A percentile compares a stretch with the other conserved stretches of the same genome.
phyloP scores from a whole-genome alignment of 768 basidiomycete species.

The Saitozyma sp. region DNA sequence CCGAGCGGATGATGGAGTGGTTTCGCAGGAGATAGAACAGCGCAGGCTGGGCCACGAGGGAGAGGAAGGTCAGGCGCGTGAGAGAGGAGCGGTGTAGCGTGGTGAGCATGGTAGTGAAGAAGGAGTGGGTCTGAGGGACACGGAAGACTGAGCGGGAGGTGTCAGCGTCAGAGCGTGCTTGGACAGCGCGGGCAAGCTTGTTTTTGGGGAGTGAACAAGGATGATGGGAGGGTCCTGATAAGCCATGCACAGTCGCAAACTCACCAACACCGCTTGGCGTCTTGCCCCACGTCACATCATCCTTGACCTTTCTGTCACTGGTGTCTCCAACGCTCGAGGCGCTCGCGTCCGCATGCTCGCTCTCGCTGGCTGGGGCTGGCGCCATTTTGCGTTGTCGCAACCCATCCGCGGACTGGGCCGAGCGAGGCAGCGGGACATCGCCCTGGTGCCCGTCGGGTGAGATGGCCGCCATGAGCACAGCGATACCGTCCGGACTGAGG shows the following conservation, averaged over 20 bases:
- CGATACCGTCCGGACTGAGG: too few species aligned
- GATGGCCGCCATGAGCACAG: too few species aligned
- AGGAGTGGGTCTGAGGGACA: conserved; percentile 56
- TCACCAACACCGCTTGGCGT: conserved; percentile 35
- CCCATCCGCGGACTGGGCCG: neutral
- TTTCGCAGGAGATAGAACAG: conserved; percentile 66
- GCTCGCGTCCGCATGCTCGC: neutral
- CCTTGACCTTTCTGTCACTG: conserved; percentile 26
- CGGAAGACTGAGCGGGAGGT: conserved; percentile 69
- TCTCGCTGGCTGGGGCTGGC: neutral
- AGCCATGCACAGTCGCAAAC: neutral
- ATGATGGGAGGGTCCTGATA: too few species aligned
- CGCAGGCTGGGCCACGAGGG: conserved; percentile 74
- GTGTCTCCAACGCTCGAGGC: neutral
- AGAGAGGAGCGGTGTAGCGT: conserved; percentile 60
- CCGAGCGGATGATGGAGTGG: conserved; percentile 49
- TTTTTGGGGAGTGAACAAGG: too few species aligned
- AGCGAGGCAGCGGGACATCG: too few species aligned
- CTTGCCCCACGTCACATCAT: conserved; percentile 76
- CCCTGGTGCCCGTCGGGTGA: too few species aligned
- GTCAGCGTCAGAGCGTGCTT: neutral
- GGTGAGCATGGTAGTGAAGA: conserved; percentile 36
- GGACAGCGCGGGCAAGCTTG: neutral
- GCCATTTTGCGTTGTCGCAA: conserved; percentile 22
- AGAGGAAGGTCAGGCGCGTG: conserved; percentile 77